Evolutionary conservation across 176 grass and related monocot species (phyloP), one percentile per base, ranked within the genome.

Genomic region (Oryza punctata): DNA sequence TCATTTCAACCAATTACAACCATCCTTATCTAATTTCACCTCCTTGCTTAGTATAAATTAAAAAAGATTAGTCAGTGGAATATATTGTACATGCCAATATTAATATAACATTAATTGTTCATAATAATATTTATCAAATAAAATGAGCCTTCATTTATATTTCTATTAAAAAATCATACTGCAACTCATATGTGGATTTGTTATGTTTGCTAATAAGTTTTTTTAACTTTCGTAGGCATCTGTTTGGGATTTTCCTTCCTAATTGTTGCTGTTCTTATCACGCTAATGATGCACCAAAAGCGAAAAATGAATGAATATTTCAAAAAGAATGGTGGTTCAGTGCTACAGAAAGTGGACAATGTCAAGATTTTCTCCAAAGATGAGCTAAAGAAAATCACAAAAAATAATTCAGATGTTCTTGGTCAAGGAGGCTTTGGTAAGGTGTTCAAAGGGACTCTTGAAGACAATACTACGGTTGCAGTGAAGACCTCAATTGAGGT

Each of bases 361-460:
- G 12, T 78, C 0, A 45, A 7, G 8, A 78, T 78, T 78, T 78
- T 78, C 60, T 28, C 76, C 1, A 44, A 65, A 24, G 37, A 78
- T 23, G 59, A 8, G 2, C 6, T 78, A 44, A 78, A 78, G 59
- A 78, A 65, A 44, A 78, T 78, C 23, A 78, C 76, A 65, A 43
- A 44, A 4, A 77, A 77, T 11, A 77, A 77, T 77, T 38, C 52
- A 61, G 74, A 77, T 21, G 13, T 37, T 25, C 30, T 77, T 24
- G 74, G 74, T 9, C 59, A 77, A 3, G 74, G 74, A 63, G 24
- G 21, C 12, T 77, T 63, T 2, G 74, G 74, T 37, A 40, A 77
- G 12, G 74, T 77, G 6, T 77, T 63, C 14, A 78, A 78, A 78
- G 76, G 76, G 33, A 78, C 14, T 65, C 60, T 78, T 19, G 29